A percentile compares a stretch with the other conserved stretches of the same genome.
These are phyloP conservation scores for Aspergillus ostianus DNA, from an alignment of 495 filamentous ascomycete species.

Conservation along the genomic window DNA sequence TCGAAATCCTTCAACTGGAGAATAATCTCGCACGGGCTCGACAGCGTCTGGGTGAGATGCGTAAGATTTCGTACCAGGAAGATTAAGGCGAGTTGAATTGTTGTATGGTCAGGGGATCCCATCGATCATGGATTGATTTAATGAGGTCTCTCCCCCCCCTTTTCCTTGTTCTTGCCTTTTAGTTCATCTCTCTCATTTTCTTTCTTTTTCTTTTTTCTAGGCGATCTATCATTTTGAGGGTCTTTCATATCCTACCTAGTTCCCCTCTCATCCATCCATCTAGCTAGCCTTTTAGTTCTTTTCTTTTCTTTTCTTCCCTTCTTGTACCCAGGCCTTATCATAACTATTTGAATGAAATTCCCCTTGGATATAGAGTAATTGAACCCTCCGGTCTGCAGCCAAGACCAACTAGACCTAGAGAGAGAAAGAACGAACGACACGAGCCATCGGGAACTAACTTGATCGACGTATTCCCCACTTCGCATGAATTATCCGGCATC, in stretches of 20 bases:
- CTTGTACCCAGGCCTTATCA: too few species aligned
- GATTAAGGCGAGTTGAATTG: constrained; percentile 39
- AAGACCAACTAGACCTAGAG: too few species aligned
- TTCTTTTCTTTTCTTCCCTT: not conserved
- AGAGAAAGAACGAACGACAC: too few species aligned
- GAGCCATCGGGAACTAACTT: too few species aligned
- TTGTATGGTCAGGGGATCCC: too few species aligned
- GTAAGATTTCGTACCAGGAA: constrained; percentile 96
- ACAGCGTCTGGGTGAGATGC: constrained; percentile 90
- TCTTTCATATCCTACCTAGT: not conserved
- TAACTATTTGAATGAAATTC: too few species aligned
- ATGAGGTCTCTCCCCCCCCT: too few species aligned
- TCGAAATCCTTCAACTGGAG: constrained; percentile 95
- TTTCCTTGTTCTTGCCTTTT: not conserved
- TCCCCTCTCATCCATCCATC: not conserved
- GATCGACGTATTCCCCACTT: too few species aligned
- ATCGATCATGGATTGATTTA: not conserved
- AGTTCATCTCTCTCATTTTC: not conserved
- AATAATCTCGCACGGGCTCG: constrained; percentile 80
- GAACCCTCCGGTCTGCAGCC: too few species aligned
- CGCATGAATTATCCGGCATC: too few species aligned
- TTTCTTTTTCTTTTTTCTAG: not conserved
- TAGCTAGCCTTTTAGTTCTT: not conserved
- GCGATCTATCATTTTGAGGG: constrained; percentile 1
- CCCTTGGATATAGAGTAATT: too few species aligned